Base-by-base conservation (phyloP, 2,329 filamentous ascomycete species). In the Scedosporium minutisporum region DNA sequence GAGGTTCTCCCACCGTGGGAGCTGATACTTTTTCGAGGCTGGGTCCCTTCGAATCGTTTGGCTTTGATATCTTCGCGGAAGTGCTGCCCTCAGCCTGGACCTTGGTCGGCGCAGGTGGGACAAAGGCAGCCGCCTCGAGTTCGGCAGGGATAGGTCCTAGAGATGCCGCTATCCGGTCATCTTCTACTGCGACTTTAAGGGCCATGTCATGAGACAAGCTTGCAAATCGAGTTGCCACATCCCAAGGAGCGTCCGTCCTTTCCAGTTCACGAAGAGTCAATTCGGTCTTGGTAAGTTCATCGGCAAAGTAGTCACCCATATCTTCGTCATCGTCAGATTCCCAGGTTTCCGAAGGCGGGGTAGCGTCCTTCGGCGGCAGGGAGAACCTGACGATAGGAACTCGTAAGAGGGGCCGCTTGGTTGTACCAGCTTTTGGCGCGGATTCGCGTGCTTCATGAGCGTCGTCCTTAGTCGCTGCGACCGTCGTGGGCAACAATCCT, bases 291-390 rank as follows among this genome's bases (percentile, higher is more conserved):
- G 74, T 70, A 44, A 85, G 83, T 66, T 84, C 75, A 61, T 75
- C 74, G 61, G 80, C 76, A 61, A 86, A 83, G 64, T 82, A 82
- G 60, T 83, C 81, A 18, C 78, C 82, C 74, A 85, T 81, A 55
- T 83, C 80, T 58, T 85, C 83, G 63, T 86, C 83, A 53, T 85
- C 64, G 62, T 85, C 82, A 0, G 81, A 83, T 57, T 81, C 80
- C 61, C 62, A 41, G 42, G 60, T 53, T n/a, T 73, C 65, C 10
- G 74, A 63, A 10, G 67, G 62, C 23, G 68, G 66, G 1, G 65
- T 65, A 0, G 69, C 66, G 60, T 71, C 69, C 63, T 75, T 78
- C 6, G 72, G 70, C 2, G 78, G 77, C 23, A 81, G 59, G 21
- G 73, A 70, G 59, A 80, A 76, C 58, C 71, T 74, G 6, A 76